Evolutionary conservation across 2,329 filamentous ascomycete species (phyloP).

Genomic region (Cercospora berteroae): DNA sequence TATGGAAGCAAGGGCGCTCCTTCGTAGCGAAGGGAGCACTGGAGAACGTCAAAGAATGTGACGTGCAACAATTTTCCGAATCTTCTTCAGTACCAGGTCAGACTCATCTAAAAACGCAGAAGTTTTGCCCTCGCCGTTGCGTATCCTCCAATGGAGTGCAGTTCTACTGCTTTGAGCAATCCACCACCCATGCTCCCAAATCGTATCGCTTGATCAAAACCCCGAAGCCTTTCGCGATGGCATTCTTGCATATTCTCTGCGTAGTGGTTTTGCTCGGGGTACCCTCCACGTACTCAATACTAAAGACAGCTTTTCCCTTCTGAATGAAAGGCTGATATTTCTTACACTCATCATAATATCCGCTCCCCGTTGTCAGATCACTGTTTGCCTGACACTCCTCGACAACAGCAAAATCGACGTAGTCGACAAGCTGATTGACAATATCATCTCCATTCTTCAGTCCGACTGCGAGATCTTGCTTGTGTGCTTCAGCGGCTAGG

Average conservation of each 20-base stretch:
- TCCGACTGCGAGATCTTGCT: conserved; percentile 59
- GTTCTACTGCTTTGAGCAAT: conserved; percentile 2
- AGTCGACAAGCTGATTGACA: conserved; percentile 58
- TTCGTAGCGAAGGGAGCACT: too few species aligned
- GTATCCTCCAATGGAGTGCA: too few species aligned
- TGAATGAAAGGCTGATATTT: conserved; percentile 59
- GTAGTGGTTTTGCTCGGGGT: conserved; percentile 16
- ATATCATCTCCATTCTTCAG: conserved; percentile 68
- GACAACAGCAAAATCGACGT: conserved; percentile 46
- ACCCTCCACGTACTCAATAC: conserved; percentile 66
- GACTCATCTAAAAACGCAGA: too few species aligned
- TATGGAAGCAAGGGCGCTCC: too few species aligned
- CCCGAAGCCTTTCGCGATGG: conserved; percentile 49
- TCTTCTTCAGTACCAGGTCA: too few species aligned
- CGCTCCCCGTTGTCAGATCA: neutral
- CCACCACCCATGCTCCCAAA: conserved; percentile 55
- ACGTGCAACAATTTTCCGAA: too few species aligned
- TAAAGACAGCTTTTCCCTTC: conserved; percentile 66
- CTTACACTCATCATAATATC: conserved; percentile 56
- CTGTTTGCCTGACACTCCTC: conserved; percentile 13
- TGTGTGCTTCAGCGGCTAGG: conserved; percentile 57
- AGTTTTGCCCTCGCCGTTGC: neutral
- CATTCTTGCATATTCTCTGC: conserved; percentile 29
- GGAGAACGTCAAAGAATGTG: too few species aligned
- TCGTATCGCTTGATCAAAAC: conserved; percentile 65